These are phyloP conservation scores for Solidago caesia DNA, from an alignment of 129 eudicot genomes.

Conservation along the genomic window DNA sequence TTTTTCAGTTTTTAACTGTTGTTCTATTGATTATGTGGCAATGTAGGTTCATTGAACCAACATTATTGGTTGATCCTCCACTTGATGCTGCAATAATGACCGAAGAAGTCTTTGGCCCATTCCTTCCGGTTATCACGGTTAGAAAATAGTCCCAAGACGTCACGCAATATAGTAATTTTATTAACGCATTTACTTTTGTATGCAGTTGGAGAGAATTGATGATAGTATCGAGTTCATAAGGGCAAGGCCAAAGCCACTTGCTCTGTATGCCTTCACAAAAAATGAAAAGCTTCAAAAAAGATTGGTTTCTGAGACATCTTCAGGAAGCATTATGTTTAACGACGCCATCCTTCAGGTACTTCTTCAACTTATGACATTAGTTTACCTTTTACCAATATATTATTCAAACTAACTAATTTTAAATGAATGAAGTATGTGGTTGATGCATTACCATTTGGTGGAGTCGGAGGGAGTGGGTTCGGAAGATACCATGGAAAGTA, in stretches of 20 bases:
- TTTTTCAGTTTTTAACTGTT: background rate
- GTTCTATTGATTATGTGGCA: background rate
- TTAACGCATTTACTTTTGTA: conserved; percentile 14
- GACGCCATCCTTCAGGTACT: conserved; percentile 71
- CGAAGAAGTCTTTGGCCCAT: conserved; percentile 83
- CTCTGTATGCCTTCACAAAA: conserved; percentile 68
- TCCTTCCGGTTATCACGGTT: conserved; percentile 81
- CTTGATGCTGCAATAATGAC: conserved; percentile 68
- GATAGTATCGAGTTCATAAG: conserved; percentile 62
- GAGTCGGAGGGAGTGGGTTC: conserved; percentile 80
- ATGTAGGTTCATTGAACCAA: conserved; percentile 77
- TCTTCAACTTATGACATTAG: background rate
- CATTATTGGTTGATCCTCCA: conserved; percentile 81
- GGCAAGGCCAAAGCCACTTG: conserved; percentile 56
- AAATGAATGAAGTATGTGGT: conserved; percentile 70
- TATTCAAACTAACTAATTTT: background rate
- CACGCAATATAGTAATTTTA: conserved; percentile 3
- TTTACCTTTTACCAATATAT: background rate
- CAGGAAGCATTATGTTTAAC: conserved; percentile 64
- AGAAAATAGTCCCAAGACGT: conserved; percentile 1
- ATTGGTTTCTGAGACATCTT: conserved; percentile 55
- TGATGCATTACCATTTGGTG: conserved; percentile 78
- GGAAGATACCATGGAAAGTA: conserved; percentile 90
- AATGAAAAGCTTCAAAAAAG: conserved; percentile 40
- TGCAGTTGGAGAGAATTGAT: conserved; percentile 73